These are phyloP conservation scores for Fusarium buharicum DNA, from an alignment of 2,329 filamentous ascomycete species.

Conservation along the genomic window DNA sequence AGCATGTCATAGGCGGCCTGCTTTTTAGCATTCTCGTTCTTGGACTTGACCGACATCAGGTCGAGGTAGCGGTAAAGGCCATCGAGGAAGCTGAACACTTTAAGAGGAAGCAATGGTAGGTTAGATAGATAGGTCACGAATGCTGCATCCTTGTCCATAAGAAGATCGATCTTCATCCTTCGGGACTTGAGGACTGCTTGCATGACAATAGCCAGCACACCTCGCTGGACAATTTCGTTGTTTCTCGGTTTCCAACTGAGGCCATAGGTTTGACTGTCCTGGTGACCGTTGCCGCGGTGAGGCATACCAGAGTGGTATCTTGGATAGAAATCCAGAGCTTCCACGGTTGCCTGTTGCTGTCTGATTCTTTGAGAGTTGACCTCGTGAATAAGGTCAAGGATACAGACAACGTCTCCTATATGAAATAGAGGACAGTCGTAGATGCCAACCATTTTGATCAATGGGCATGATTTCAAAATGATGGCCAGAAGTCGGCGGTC, in stretches of 20 bases:
- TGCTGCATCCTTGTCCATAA: slow-evolving; percentile 48
- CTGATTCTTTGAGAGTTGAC: slow-evolving; percentile 45
- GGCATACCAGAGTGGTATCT: slow-evolving; percentile 47
- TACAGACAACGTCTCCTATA: slow-evolving; percentile 49
- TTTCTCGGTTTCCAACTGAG: slow-evolving; percentile 44
- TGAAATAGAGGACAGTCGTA: slow-evolving; percentile 53
- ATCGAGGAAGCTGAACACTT: slow-evolving; percentile 49
- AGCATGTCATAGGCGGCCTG: slow-evolving; percentile 48
- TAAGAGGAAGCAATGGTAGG: slow-evolving; percentile 47
- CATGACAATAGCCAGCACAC: slow-evolving; percentile 49
- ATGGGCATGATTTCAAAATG: slow-evolving; percentile 49
- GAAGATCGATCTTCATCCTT: slow-evolving; percentile 43
- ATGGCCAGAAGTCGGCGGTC: slow-evolving; percentile 51
- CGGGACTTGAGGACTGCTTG: slow-evolving; percentile 51
- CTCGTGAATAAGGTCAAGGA: slow-evolving; percentile 52
- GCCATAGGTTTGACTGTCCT: slow-evolving; percentile 41
- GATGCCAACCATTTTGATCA: slow-evolving; percentile 50
- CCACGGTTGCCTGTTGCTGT: slow-evolving; percentile 29
- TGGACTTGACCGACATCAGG: slow-evolving; percentile 4
- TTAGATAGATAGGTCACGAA: slow-evolving; percentile 47
- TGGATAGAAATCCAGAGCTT: slow-evolving; percentile 51
- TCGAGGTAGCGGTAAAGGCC: slow-evolving; percentile 48
- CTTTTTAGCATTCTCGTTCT: slow-evolving; percentile 14
- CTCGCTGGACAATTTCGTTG: slow-evolving; percentile 47
- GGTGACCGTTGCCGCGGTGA: slow-evolving; percentile 4